Evolutionary conservation across 2,329 filamentous ascomycete species (phyloP).

Genomic region (Sarocladium oryzae): DNA sequence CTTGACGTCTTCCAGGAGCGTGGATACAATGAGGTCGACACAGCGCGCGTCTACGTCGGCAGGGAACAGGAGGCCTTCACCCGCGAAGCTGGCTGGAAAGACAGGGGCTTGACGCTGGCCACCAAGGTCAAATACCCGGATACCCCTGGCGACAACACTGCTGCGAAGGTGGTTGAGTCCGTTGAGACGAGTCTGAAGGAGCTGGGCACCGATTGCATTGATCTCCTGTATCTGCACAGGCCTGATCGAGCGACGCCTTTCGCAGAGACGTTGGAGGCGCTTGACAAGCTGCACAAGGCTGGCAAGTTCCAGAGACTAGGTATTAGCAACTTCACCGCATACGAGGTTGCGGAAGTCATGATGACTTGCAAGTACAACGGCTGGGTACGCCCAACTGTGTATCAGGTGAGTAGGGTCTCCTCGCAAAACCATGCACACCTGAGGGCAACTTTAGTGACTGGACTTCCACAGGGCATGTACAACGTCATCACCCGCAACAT

Average conservation of each 20-base stretch:
- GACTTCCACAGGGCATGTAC: slow-evolving; percentile 59
- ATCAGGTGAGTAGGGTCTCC: slow-evolving; percentile 41
- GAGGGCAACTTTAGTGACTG: background rate
- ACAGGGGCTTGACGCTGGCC: slow-evolving; percentile 68
- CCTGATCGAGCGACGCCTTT: slow-evolving; percentile 63
- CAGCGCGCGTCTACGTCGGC: slow-evolving; percentile 66
- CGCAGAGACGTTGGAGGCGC: slow-evolving; percentile 68
- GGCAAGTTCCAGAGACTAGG: slow-evolving; percentile 80
- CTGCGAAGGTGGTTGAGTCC: slow-evolving; percentile 55
- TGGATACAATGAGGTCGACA: slow-evolving; percentile 82
- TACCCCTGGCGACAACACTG: slow-evolving; percentile 52
- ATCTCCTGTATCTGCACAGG: slow-evolving; percentile 39
- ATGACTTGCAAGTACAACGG: slow-evolving; percentile 71
- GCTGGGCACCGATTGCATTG: slow-evolving; percentile 65
- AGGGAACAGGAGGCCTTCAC: slow-evolving; percentile 76
- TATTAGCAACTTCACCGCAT: slow-evolving; percentile 78
- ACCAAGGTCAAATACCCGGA: slow-evolving; percentile 68
- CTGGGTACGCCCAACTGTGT: slow-evolving; percentile 79
- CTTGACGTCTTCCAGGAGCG: slow-evolving; percentile 71
- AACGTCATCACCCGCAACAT: slow-evolving; percentile 72
- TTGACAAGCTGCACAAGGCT: slow-evolving; percentile 76
- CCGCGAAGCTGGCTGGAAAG: slow-evolving; percentile 67
- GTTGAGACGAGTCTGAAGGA: slow-evolving; percentile 65
- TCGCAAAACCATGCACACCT: background rate
- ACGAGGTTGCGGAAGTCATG: slow-evolving; percentile 80